Evolutionary conservation across 257 asterid genomes (phyloP), one percentile per base, ranked within the genome.

Genomic region (Penstemon eatonii): DNA sequence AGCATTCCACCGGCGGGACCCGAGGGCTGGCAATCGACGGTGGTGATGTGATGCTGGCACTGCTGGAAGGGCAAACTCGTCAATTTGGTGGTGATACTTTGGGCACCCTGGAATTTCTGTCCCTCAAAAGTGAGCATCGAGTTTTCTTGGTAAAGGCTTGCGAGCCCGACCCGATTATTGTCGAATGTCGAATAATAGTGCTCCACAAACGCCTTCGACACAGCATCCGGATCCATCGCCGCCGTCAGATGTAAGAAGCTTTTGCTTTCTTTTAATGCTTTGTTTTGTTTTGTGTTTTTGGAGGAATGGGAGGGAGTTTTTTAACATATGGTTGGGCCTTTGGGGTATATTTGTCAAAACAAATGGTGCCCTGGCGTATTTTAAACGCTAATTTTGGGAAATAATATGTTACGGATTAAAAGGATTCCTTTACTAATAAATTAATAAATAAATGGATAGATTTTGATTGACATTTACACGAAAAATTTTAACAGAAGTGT

Each of bases 1-100:
- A 80, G 80, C 82, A 80, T 77, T 25, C 85, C 82, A 4, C 82
- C 76, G 33, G 70, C 80, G 15, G 85, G 85, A 3, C 85, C 82
- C 1, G 85, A 81, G 2, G 80, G 78, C 70, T 81, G 85, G 78
- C 78, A 81, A 64, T 81, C 85, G 61, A 81, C 85, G 76, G 85
- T 81, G 66, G 67, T 67, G 82, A 81, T 63, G 2, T 71, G 71
- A 46, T 81, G 85, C 82, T 81, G 62, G 80, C 82, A 77, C 76
- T 81, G 85, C 80, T 81, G 85, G 60, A 81, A 81, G 4, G 85
- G 82, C 56, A 81, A 75, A 43, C 78, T 44, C 63, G 85, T 68
- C 46, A 81, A 78, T 72, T 81, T 81, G 0, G 69, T 61, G 4
- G 75, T 65, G 25, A 81, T 81, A 38, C 10, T 63, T 64, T 77